Evolutionary conservation across 2,329 filamentous ascomycete species (phyloP).

Genomic region (Juglanconis sp.): DNA sequence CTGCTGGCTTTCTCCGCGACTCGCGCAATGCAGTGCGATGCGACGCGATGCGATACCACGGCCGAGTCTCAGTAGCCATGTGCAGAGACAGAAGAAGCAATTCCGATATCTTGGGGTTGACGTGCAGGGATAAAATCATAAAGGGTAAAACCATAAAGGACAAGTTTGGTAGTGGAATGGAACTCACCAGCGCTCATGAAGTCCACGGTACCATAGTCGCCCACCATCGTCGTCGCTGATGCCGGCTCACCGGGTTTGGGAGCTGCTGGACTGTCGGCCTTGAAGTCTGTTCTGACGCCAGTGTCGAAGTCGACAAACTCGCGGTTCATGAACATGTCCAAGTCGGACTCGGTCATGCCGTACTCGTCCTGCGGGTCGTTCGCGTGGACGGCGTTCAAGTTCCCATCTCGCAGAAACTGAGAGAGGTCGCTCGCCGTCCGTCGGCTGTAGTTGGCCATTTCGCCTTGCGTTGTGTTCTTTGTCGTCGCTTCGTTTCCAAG

Average conservation of each 20-base stretch:
- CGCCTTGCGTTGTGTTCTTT: neutral
- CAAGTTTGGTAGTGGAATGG: constrained; percentile 3
- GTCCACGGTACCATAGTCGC: constrained; percentile 46
- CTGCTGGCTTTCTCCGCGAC: too few relatives aligned
- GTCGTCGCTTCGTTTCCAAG: neutral
- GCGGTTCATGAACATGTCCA: constrained; percentile 78
- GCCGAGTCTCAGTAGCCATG: neutral
- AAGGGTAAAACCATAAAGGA: neutral
- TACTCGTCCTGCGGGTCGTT: constrained; percentile 56
- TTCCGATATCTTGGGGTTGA: too few relatives aligned
- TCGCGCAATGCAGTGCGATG: neutral
- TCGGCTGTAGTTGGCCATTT: constrained; percentile 73
- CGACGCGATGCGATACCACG: neutral
- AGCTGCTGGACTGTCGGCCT: constrained; percentile 38
- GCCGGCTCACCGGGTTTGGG: constrained; percentile 34
- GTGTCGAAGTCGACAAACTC: constrained; percentile 78
- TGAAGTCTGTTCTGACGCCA: constrained; percentile 57
- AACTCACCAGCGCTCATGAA: constrained; percentile 29
- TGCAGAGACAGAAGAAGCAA: neutral
- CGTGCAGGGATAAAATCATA: neutral
- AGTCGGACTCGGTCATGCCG: constrained; percentile 62
- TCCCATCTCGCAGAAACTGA: constrained; percentile 72
- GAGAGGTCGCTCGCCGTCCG: constrained; percentile 83
- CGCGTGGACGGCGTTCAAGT: constrained; percentile 70
- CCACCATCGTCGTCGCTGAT: constrained; percentile 39